phyloP scores from a whole-genome alignment of 2,329 filamentous ascomycete species.

The Penicillium griseofulvum region DNA sequence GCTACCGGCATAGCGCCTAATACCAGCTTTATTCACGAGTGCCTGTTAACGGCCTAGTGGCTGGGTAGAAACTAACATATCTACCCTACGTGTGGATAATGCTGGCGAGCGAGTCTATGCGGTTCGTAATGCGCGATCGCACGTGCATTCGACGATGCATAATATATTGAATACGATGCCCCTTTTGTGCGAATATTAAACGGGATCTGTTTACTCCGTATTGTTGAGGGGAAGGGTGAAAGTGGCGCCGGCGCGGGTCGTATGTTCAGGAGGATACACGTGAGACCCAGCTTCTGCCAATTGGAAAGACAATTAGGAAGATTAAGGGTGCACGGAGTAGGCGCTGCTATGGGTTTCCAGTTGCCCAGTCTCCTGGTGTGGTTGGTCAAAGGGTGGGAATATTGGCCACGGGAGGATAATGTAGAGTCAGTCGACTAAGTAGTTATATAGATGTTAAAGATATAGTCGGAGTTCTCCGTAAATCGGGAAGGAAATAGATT shows the following conservation, averaged over 20 bases:
- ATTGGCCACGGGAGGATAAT: constrained; percentile 51
- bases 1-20: constrained; percentile 46
- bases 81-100: constrained; percentile 40
- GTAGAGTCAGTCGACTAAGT: constrained; percentile 54
- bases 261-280: constrained; percentile 44
- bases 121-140: constrained; percentile 47
- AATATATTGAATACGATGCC: constrained; percentile 44
- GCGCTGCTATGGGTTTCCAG: constrained; percentile 44
- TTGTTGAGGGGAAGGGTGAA: constrained; percentile 28
- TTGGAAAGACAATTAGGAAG: too few relatives aligned
- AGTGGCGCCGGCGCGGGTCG: constrained; percentile 21
- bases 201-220: constrained; percentile 39
- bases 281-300: constrained; percentile 50
- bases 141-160: constrained; percentile 45
- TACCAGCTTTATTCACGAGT: constrained; percentile 37
- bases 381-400: constrained; percentile 52
- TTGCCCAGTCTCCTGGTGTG: constrained; percentile 49
- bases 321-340: too few relatives aligned
- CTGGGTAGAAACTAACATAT: constrained; percentile 35
- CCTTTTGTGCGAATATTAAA: constrained; percentile 50
- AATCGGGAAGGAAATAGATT: too few relatives aligned
- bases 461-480: too few relatives aligned
- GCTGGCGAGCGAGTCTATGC: constrained; percentile 46
- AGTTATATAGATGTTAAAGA: background rate
- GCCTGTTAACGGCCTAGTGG: constrained; percentile 37